Percentiles rank a stretch among this genome's conserved stretches.
phyloP scores from a whole-genome alignment of 495 filamentous ascomycete genomes.

The Talaromyces thailandensis region DNA sequence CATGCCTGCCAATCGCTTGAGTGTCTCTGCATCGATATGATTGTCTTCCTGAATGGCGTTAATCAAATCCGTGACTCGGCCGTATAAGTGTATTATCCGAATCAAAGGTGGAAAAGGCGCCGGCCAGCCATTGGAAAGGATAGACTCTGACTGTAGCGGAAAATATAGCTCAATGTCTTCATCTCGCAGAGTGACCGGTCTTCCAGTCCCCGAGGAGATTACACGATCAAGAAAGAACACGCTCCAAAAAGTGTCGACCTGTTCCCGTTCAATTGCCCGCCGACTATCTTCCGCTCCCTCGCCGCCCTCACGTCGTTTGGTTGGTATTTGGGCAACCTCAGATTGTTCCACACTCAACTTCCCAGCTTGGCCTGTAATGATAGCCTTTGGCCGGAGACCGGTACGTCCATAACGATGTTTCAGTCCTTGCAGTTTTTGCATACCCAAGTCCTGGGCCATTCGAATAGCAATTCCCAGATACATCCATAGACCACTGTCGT shows the following conservation, averaged over 20 bases:
- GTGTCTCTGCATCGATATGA: conserved; percentile 64
- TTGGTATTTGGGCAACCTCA: conserved; percentile 22
- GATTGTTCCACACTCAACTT: conserved; percentile 35
- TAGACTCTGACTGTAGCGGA: conserved; percentile 52
- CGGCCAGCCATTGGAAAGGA: conserved; percentile 54
- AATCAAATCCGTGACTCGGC: conserved; percentile 69
- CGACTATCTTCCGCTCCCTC: conserved; percentile 27
- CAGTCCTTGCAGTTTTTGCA: conserved; percentile 69
- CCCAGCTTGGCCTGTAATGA: conserved; percentile 36
- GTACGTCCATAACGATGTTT: conserved; percentile 53
- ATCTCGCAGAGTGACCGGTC: conserved; percentile 70
- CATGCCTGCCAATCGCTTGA: conserved; percentile 59
- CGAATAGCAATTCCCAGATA: conserved; percentile 77
- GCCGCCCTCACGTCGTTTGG: conserved; percentile 14
- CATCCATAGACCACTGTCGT: conserved; percentile 86
- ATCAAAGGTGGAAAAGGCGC: conserved; percentile 70
- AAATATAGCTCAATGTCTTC: conserved; percentile 73
- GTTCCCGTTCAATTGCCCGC: conserved; percentile 55
- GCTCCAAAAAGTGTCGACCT: conserved; percentile 77
- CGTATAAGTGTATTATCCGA: conserved; percentile 76
- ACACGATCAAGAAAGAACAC: conserved; percentile 79
- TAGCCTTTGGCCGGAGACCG: conserved; percentile 43
- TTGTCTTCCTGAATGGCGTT: conserved; percentile 71
- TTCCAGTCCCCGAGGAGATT: conserved; percentile 75
- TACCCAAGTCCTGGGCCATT: conserved; percentile 76